Evolutionary conservation across 495 filamentous ascomycete species (phyloP), one percentile per base, ranked within the genome.

Genomic region (Amphirosellinia nigrospora): DNA sequence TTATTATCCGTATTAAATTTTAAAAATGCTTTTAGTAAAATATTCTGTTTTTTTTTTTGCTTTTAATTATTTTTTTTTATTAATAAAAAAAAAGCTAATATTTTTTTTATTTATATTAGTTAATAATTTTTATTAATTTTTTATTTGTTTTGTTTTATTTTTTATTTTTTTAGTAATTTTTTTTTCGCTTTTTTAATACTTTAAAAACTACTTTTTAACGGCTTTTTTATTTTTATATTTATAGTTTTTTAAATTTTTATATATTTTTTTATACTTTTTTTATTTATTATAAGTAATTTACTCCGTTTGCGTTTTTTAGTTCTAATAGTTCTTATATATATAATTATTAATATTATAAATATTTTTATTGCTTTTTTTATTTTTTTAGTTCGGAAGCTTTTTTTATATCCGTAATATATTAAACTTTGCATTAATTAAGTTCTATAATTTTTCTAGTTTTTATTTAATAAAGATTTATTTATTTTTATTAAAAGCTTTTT

Each of bases 91-190:
- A n/a, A n/a, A n/a, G n/a, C n/a, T 61, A 66, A 26, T n/a, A n/a
- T 39, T 32, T 69, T 60, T 71, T 67, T 68, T 69, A 56, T 64
- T 69, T 38, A 69, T 69, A 67, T 46, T 62, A 68, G 30, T 34
- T 34, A n/a, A 66, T 68, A 66, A 39, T 45, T 70, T 53, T 65
- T 64, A 52, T 46, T 39, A 68, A 30, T 5, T 55, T 55, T 55
- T 55, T 55, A 55, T 55, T 55, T 55, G 30, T 70, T 52, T 70
- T 52, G 19, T 56, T 56, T 72, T 55, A 39, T 48, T 56, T n/a
- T 64, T 65, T 58, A 21, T 69, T 30, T 55, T 15, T 68, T 45
- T 39, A 41, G 5, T 19, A 63, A 9, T 16, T 69, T 43, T 55
- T 53, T 62, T 32, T 55, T 39, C 46, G n/a, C 23, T 26, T 63